Evolutionary conservation across 2,329 filamentous ascomycete species (phyloP), one percentile per base, ranked within the genome.

Genomic region (Diaporthe vaccinii): DNA sequence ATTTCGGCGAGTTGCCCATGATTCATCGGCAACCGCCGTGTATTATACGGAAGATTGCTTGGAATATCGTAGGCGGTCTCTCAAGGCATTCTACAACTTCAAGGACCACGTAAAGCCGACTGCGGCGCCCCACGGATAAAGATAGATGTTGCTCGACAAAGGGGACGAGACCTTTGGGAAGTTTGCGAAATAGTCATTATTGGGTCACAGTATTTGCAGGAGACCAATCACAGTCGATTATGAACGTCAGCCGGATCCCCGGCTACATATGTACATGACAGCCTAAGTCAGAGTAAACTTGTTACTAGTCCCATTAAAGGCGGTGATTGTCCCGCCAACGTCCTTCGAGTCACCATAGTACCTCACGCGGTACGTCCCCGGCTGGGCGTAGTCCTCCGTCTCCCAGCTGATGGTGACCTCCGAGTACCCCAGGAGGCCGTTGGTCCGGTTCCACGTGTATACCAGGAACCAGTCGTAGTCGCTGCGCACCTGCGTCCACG

Each of bases 281-380:
- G n/a, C n/a, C 31, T 39, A 75, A 20, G 72, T 76, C 75, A 83
- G 61, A 12, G 77, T 79, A 76, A 84, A 84, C 20, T 69, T 36
- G 17, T 80, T 76, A 74, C 80, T 84, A 31, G 75, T 77, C 31
- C 83, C 82, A 34, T 76, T 77, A 84, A 98, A 97, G 10, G 88
- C 84, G 20, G 87, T 90, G 57, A 97, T 91, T 15, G 81, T 84
- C 0, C 93, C 94, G 20, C 86, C 86, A 75, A 91, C 82, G 25
- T 87, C 86, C 88, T 95, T 98, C 25, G 90, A 88, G 84, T 98
- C 94, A 0, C 96, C 96, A 84, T 92, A 95, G 82, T 98, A 98
- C 82, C 88, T 89, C 58, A 98, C 84, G 49, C 95, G 87, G 84
- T 98, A 98, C 76, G 87, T 89, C 0, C 94, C 95, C 14, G 81